Base-by-base conservation (phyloP, 768 basidiomycete species). In the Kwoniella sp. region DNA sequence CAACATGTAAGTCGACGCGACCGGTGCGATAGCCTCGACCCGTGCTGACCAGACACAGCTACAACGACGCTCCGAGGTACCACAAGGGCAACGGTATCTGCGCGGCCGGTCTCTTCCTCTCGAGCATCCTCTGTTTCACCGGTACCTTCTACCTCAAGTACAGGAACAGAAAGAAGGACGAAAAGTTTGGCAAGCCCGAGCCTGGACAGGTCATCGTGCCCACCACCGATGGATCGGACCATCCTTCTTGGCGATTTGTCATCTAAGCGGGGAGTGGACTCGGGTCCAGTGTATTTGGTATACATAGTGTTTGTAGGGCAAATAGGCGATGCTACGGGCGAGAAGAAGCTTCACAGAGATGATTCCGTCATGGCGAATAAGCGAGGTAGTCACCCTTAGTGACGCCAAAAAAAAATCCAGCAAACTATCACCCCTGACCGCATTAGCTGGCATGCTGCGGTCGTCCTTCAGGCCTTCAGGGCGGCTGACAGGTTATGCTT, bases 1-100 rank as follows among this genome's bases (percentile, higher is more conserved):
- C 11, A 44, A 44, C 27, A 31, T 44, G 43, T 44, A 29, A 28
- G 43, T 44, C 6, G 8, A 2, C 17, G 2, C 43, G 9, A 6
- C 19, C 11, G 43, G 7, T 11, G 10, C 20, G 10, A 22, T 10
- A 7, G 14, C n/a, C 14, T 7, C 1, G 38, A 20, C 23, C 39
- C 7, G 49, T 50, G 22, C 27, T 55, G 27, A 46, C 31, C 9
- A 28, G 32, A 10, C 38, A 56, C 31, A 39, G 55, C 33, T 60
- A 60, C 43, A 40, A 50, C 29, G 58, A 60, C 34, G 31, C 53
- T 2, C 58, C 58, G 4, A 28, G 42, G 42, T 60, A 60, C 44
- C 27, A 40, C 39, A 55, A 55, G 28, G 58, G 58, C 7, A 60
- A 60, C 34, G 26, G 26, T 2, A 31, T 60, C 39, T 60, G 58